Conservation (phyloP, 2,329 filamentous ascomycete species). For the Ophiocordyceps camponoti-saundersi region DNA sequence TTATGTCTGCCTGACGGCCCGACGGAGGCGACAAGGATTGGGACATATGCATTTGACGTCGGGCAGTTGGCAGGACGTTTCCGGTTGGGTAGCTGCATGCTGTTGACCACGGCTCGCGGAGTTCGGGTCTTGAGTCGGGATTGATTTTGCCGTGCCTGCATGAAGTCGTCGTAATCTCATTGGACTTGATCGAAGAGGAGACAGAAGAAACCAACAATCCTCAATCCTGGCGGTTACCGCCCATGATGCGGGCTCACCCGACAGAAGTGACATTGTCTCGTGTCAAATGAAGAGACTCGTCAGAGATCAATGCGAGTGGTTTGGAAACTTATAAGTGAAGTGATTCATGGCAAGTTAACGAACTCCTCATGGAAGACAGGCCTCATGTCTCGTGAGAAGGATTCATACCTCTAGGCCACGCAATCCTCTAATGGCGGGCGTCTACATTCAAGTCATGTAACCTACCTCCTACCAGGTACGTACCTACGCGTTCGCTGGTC, state of each 20-base stretch:
- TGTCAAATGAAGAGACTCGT: background rate
- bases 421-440: too few relatives aligned
- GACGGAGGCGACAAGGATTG: background rate
- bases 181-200: background rate
- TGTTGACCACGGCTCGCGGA: background rate
- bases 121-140: background rate
- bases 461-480: too few relatives aligned
- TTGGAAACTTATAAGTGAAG: too few relatives aligned
- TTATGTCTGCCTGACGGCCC: background rate
- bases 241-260: background rate
- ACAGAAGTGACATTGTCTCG: background rate
- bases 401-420: too few relatives aligned
- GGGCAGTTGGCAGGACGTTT: background rate
- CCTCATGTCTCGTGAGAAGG: too few relatives aligned
- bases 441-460: too few relatives aligned
- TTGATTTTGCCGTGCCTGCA: background rate
- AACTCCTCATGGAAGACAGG: too few relatives aligned
- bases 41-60: background rate
- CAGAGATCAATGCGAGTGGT: too few relatives aligned
- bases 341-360: too few relatives aligned
- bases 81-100: background rate
- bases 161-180: background rate
- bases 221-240: background rate
- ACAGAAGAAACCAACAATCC: background rate
- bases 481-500: background rate